phyloP scores from a whole-genome alignment of 2,329 filamentous ascomycete genomes.

The Fusarium verticillioides region DNA sequence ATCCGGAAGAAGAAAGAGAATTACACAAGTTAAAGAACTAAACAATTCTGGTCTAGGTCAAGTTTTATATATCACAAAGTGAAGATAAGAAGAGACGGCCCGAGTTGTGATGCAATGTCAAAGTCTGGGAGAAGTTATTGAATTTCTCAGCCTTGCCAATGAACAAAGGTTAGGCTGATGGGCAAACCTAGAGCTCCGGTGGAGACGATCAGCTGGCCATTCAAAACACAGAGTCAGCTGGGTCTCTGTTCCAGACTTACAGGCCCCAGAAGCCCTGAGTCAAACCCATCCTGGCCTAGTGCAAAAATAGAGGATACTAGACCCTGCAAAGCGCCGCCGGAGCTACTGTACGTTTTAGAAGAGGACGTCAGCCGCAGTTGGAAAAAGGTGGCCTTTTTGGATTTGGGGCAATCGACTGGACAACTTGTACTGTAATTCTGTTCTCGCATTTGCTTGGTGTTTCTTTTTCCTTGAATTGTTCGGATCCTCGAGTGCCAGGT shows the following conservation, averaged over 20 bases:
- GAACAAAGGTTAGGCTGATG: conserved; percentile 35
- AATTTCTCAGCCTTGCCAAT: conserved; percentile 44
- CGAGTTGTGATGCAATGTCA: conserved; percentile 19
- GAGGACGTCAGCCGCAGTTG: conserved; percentile 38
- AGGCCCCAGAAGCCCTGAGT: neutral
- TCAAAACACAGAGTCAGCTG: conserved; percentile 10
- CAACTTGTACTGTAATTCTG: conserved; percentile 25
- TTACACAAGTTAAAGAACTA: neutral
- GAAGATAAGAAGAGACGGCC: neutral
- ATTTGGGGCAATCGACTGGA: conserved; percentile 15
- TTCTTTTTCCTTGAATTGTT: conserved; percentile 21
- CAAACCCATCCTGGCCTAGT: conserved; percentile 28
- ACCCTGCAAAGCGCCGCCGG: conserved; percentile 24
- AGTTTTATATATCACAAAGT: neutral
- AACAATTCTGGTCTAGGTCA: neutral
- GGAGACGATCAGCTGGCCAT: conserved; percentile 9
- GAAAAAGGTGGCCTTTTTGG: conserved; percentile 41
- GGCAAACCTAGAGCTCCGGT: conserved; percentile 24
- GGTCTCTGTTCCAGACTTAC: neutral
- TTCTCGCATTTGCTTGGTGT: conserved; percentile 28
- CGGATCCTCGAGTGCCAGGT: conserved; percentile 34
- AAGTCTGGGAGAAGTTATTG: conserved; percentile 23
- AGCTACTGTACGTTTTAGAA: conserved; percentile 26
- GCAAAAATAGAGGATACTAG: conserved; percentile 10
- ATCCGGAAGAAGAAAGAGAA: neutral